Base-by-base conservation (phyloP, 2,329 filamentous ascomycete species). In the Gliomastix tumulicola region DNA sequence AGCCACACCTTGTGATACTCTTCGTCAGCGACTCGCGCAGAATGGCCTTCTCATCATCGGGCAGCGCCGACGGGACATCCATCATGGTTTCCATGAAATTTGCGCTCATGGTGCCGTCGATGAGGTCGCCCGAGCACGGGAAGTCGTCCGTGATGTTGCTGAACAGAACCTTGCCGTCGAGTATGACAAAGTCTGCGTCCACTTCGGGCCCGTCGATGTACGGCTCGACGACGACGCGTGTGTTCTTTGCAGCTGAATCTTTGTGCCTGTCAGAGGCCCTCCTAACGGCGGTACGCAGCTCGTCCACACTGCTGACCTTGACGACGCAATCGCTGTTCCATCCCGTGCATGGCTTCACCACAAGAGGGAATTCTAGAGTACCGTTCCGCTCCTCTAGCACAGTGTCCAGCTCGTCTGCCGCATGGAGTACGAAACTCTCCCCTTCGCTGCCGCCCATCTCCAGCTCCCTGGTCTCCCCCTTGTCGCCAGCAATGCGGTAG, bases 131-230 rank as follows among this genome's bases (percentile, higher is more conserved):
- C 5, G 36, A 25, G 16, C 46, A 50, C 7, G 63, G 62, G 35
- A 62, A 59, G 32, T 65, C 54, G 36, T 67, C 62, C 7, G 44
- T 44, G 5, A 64, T 44, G 25, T 68, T 59, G 39, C 43, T 56
- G 42, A 65, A 67, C 5, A 67, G 39, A 3, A 66, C 30, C 25
- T 65, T 46, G 2, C 61, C 62, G 33, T 66, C 48, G 12, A 48
- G 44, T 1, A 68, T 36, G 6, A 62, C 50, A 19, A 68, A 48
- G 44, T 66, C 66, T 32, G 51, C 57, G 39, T 66, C 63, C 2
- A 67, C 48, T 38, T 68, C 64, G 0, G 63, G 64, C 0, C 63
- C 64, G 7, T 56, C 52, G 16, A 58, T 41, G 37, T 66, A 67
- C 10, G 47, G 43, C 37, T 68, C 62, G 2, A 67, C 45, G 3